Evolutionary conservation across 495 filamentous ascomycete species (phyloP).

Genomic region (Monascus purpureus): DNA sequence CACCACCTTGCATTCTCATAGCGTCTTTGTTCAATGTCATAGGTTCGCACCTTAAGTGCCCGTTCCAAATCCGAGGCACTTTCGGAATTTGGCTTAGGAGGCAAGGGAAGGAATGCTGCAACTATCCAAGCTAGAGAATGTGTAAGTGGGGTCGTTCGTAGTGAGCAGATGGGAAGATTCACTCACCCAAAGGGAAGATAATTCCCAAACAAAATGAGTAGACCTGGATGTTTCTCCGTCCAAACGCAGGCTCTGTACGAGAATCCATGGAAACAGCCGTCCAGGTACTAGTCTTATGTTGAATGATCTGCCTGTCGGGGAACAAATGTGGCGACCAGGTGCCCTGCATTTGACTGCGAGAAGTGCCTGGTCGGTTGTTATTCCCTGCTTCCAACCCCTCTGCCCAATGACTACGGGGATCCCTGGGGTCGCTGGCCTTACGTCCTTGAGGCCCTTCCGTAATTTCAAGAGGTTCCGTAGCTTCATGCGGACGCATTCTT

Average conservation of each 20-base stretch:
- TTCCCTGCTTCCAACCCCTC: conserved; percentile 12
- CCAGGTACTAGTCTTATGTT: conserved; percentile 35
- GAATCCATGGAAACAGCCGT: conserved; percentile 55
- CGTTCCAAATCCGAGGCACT: conserved; percentile 23
- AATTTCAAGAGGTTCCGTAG: conserved; percentile 5
- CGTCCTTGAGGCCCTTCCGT: conserved; percentile 7
- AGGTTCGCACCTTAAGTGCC: conserved; percentile 30
- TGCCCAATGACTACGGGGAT: conserved; percentile 34
- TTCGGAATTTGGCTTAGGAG: conserved; percentile 31
- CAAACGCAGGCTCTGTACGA: conserved; percentile 41
- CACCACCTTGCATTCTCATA: conserved; percentile 86
- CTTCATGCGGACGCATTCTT: conserved; percentile 9
- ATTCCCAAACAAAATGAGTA: conserved; percentile 83
- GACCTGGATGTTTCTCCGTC: conserved; percentile 66
- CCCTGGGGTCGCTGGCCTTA: conserved; percentile 18
- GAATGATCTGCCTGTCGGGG: conserved; percentile 38
- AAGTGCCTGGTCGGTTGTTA: conserved; percentile 6
- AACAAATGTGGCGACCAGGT: conserved; percentile 65
- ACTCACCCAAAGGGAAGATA: conserved; percentile 64
- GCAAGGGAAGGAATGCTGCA: conserved; percentile 70
- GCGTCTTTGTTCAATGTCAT: conserved; percentile 40
- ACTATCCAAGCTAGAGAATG: conserved; percentile 59
- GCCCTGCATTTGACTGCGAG: conserved; percentile 26
- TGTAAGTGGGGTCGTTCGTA: neutral
- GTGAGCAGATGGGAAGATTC: neutral